Percentiles rank a stretch among this genome's conserved stretches.
These are phyloP conservation scores for Neolentinus lepideus DNA, from an alignment of 1,284 basidiomycete species.

Conservation along the genomic window DNA sequence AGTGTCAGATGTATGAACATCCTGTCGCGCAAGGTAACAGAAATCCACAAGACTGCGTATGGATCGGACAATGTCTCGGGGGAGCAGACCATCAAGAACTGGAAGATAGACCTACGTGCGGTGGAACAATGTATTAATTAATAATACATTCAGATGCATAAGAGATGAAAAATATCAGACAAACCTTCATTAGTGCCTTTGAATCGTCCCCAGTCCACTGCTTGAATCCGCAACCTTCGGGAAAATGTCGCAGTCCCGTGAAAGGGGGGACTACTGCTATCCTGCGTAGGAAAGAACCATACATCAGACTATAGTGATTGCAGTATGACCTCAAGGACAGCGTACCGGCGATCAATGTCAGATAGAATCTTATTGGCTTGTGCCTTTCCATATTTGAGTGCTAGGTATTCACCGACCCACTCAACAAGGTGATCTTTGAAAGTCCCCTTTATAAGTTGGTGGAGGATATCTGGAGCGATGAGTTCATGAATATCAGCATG, in stretches of 20 bases:
- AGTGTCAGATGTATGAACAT: neutral
- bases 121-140: neutral
- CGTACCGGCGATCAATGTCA: conserved; percentile 16
- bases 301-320: too few relatives aligned
- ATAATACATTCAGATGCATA: too few relatives aligned
- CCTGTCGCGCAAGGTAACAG: conserved; percentile 7
- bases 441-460: conserved; percentile 21
- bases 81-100: conserved; percentile 8
- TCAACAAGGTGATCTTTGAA: conserved; percentile 21
- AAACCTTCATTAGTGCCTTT: conserved; percentile 13
- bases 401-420: conserved; percentile 15
- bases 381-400: conserved; percentile 5
- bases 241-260: conserved; percentile 7
- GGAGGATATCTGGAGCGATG: conserved; percentile 18
- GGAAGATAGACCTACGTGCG: conserved; percentile 7
- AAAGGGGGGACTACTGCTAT: conserved; percentile 9
- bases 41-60: conserved; percentile 10
- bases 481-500: conserved; percentile 19
- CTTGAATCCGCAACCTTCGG: conserved; percentile 12
- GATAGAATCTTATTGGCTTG: conserved; percentile 6
- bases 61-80: neutral
- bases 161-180: neutral
- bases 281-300: neutral
- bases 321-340: too few relatives aligned
- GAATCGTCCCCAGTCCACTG: conserved; percentile 18